Percentiles rank a stretch among this genome's conserved stretches.
These are phyloP conservation scores for Talaromyces sp. DNA, from an alignment of 2,329 filamentous ascomycete species.

Conservation along the genomic window DNA sequence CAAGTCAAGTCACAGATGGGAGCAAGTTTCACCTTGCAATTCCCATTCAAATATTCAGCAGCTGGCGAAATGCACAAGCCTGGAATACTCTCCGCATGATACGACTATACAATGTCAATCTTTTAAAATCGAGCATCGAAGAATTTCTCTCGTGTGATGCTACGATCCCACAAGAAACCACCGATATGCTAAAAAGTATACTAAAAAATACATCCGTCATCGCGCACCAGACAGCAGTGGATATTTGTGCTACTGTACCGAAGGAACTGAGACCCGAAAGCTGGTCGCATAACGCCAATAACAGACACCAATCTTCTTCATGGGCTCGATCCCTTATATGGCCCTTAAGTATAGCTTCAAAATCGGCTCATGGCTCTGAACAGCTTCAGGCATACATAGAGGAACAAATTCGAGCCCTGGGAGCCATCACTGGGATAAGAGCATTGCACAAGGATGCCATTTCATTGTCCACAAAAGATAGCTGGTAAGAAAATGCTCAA, in stretches of 20 bases:
- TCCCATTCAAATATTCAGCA: background rate
- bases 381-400: background rate
- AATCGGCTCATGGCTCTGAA: background rate
- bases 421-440: background rate
- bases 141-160: background rate
- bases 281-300: background rate
- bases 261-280: background rate
- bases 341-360: slow-evolving; percentile 3
- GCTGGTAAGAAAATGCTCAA: background rate
- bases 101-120: background rate
- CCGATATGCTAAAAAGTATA: background rate
- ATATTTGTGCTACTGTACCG: slow-evolving; percentile 5
- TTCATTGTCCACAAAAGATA: background rate
- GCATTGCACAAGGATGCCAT: background rate
- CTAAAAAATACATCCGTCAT: background rate
- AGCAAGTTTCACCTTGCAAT: background rate
- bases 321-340: slow-evolving; percentile 7
- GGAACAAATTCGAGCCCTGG: background rate
- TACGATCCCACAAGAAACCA: background rate
- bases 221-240: background rate
- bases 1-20: background rate
- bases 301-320: background rate
- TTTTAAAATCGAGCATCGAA: background rate
- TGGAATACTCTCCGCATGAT: slow-evolving; percentile 6
- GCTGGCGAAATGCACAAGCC: background rate